These are phyloP conservation scores for Epichloe sibirici DNA, from an alignment of 2,329 filamentous ascomycete species.

Conservation along the genomic window DNA sequence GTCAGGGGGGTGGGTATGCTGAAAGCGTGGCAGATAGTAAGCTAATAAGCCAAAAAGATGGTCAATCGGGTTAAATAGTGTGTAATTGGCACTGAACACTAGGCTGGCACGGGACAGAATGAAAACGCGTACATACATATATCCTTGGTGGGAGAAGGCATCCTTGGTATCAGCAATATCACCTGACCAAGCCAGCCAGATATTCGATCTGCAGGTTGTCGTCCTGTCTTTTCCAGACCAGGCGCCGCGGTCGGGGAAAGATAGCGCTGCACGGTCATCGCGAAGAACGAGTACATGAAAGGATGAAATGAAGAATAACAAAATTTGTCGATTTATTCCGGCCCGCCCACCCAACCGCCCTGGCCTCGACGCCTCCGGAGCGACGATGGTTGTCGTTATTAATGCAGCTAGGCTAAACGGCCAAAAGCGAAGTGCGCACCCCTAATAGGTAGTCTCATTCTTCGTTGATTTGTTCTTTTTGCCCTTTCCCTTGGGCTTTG, in stretches of 20 bases:
- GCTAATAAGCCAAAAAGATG: conserved; percentile 26
- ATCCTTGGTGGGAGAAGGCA: conserved; percentile 44
- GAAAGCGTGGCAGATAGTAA: conserved; percentile 47
- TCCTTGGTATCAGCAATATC: conserved; percentile 48
- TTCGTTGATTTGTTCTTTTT: too few species aligned
- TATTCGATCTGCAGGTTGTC: conserved; percentile 47
- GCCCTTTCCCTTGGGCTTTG: too few species aligned
- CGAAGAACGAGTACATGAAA: not conserved
- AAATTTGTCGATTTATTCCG: too few species aligned
- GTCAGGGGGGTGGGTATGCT: conserved; percentile 34
- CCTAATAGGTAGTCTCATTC: too few species aligned
- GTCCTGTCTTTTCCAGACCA: conserved; percentile 40
- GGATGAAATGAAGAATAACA: not conserved
- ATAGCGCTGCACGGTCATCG: conserved; percentile 39
- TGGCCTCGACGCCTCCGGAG: too few species aligned
- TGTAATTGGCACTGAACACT: too few species aligned
- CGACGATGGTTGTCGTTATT: not conserved
- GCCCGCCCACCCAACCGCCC: too few species aligned
- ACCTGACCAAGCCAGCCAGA: conserved; percentile 27
- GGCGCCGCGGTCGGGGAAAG: conserved; percentile 47
- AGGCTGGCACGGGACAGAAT: too few species aligned
- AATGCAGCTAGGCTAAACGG: too few species aligned
- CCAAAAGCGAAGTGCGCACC: too few species aligned
- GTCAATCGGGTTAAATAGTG: not conserved
- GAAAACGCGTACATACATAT: conserved; percentile 17